Conservation (phyloP, 148 eudicot genomes). For the Bassia scoparia region DNA sequence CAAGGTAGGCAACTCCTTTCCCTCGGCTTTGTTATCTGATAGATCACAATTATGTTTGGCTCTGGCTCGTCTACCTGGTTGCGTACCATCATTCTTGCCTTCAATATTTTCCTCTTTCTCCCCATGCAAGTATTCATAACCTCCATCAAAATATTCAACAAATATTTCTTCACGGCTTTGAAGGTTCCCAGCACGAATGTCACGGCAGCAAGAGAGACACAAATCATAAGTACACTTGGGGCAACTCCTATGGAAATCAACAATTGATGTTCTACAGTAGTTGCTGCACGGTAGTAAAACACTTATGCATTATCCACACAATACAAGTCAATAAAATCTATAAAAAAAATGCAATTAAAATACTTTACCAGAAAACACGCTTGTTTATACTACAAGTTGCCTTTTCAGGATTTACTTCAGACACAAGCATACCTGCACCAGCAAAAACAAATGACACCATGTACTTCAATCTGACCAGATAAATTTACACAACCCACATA, state of each 20-base stretch:
- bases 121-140: slow-evolving; percentile 41
- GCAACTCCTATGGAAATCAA: slow-evolving; percentile 52
- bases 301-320: not conserved
- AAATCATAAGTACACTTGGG: slow-evolving; percentile 45
- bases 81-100: not conserved
- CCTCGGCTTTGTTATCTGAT: not conserved
- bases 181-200: slow-evolving; percentile 43
- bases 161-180: slow-evolving; percentile 35
- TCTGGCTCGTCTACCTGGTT: not conserved
- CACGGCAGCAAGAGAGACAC: slow-evolving; percentile 54
- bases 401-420: slow-evolving; percentile 3
- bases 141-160: slow-evolving; percentile 36
- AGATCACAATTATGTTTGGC: not conserved
- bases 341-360: not conserved
- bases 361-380: slow-evolving; percentile 13
- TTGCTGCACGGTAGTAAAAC: slow-evolving; percentile 32
- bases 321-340: not conserved
- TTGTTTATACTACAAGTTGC: not conserved
- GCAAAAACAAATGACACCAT: not conserved
- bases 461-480: no score
- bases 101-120: not conserved
- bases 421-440: slow-evolving; percentile 17
- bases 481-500: no score
- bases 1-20: not conserved
- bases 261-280: slow-evolving; percentile 49